Evolutionary conservation across 306 rosid genomes (phyloP).

Genomic region (Vicia villosa): DNA sequence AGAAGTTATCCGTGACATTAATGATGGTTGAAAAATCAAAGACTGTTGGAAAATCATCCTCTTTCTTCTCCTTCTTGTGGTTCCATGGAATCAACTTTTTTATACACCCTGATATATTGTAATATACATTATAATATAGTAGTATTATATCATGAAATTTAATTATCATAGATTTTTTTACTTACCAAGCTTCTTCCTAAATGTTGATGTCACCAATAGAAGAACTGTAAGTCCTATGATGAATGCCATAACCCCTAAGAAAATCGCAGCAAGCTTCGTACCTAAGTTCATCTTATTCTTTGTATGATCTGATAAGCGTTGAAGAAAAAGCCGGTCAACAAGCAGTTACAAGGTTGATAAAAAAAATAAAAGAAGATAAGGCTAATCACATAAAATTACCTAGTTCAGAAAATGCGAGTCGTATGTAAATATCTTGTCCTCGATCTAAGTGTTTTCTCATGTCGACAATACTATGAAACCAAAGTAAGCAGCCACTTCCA

Average conservation of each 20-base stretch:
- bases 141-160: not conserved
- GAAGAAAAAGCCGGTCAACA: too few species aligned
- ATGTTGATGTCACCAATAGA: not conserved
- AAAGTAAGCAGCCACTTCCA: conserved; percentile 44
- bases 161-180: not conserved
- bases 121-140: not conserved
- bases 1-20: conserved; percentile 43
- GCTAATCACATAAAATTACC: too few species aligned
- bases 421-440: not conserved
- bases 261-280: not conserved
- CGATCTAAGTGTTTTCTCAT: not conserved
- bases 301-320: not conserved
- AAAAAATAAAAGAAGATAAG: too few species aligned
- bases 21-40: conserved; percentile 39
- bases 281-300: not conserved
- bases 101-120: not conserved
- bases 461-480: conserved; percentile 40
- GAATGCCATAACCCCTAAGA: not conserved
- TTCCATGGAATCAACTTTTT: not conserved
- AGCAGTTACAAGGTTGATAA: too few species aligned
- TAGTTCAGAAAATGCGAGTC: not conserved
- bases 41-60: conserved; percentile 37
- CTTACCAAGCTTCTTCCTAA: not conserved
- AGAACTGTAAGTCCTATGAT: not conserved
- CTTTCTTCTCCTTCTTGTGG: not conserved